Base-by-base conservation (phyloP, 106 monocot genomes). In the Apostasia shenzhenica region DNA sequence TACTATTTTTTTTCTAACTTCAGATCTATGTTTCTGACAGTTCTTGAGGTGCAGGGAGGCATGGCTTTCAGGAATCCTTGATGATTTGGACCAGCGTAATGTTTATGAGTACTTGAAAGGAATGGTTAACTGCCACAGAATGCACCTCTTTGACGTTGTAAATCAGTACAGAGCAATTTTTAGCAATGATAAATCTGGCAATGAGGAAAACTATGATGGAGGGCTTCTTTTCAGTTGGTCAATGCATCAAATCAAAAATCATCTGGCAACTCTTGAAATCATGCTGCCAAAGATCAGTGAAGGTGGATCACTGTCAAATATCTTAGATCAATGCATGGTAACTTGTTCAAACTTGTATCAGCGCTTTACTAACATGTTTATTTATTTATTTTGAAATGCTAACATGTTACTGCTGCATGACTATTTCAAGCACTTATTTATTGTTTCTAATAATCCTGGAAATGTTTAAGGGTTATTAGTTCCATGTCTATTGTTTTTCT, bases 151-250 rank as follows among this genome's bases (percentile, higher is more conserved):
- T 76, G 97, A 97, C 69, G 80, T 97, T 78, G 97, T 97, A 50
- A 97, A 89, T 79, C 92, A 97, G 70, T 97, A 92, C 71, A 73
- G 92, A 26, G 89, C 97, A 9, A 92, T 92, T 75, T 97, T 92
- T 73, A 92, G 66, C 78, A 97, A 97, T 74, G 92, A 90, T 76
- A 89, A 87, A 68, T 92, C 92, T 71, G 85, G 97, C 46, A 97
- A 73, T 71, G 89, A 97, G 59, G 92, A 90, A 74, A 92, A 81
- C 78, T 89, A 83, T 79, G 97, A 97, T 72, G 89, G 95, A 10
- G 97, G 97, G 3, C 89, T 97, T 84, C 89, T 97, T 59, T 97
- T 85, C 72, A 97, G 92, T 81, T 97, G 97, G 97, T 86, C 92
- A 7, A 87, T 97, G 89, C 92, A 89, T 81, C 92, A 97, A 70